Evolutionary conservation across 352 stramenopile genomes (phyloP), one percentile per base, ranked within the genome.

Genomic region (Phytophthora brassicae): DNA sequence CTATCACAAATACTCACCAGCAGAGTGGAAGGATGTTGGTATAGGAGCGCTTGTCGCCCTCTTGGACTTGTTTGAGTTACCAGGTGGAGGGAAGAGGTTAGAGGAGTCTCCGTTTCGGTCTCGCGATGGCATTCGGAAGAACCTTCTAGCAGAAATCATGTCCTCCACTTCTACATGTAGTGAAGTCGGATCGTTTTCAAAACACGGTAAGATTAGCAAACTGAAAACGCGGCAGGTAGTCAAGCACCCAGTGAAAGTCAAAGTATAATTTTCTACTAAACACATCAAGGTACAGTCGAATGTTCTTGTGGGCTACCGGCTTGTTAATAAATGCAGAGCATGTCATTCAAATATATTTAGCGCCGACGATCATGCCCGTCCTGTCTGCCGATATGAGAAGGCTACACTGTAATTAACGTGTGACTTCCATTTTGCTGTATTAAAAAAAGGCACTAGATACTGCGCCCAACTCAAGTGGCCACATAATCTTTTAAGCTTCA

Each of bases 11-110:
- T 94, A 88, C 26, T 79, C 80, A 0, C 82, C 83, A 6, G 66
- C 60, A 7, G 77, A 81, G 28, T 95, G 82, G 80, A 77, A 56
- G 26, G 81, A 90, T 24, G 84, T 95, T 13, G 86, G 86, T 0
- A 74, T 86, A 5, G 84, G 80, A 2, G 77, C 75, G 17, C 49
- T 88, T 24, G 33, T 88, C 2, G 79, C 84, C 0, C 49, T 95
- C 2, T 44, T 92, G 4, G 84, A 93, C 51, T 48, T 91, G 16
- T 84, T 83, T 33, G 64, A 82, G 45, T 60, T 91, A 11, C 70
- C 79, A 13, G 64, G 64, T 24, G 46, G 52, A 20, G 63, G 60
- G 12, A 49, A 70, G 20, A 51, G 42, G 12, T 43, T 80, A 12
- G 49, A 69, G 3, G 59, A 76, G 19, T 90, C 81, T 1, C 72